Base-by-base conservation (phyloP, 495 filamentous ascomycete species). In the Penicillium cataractarum region DNA sequence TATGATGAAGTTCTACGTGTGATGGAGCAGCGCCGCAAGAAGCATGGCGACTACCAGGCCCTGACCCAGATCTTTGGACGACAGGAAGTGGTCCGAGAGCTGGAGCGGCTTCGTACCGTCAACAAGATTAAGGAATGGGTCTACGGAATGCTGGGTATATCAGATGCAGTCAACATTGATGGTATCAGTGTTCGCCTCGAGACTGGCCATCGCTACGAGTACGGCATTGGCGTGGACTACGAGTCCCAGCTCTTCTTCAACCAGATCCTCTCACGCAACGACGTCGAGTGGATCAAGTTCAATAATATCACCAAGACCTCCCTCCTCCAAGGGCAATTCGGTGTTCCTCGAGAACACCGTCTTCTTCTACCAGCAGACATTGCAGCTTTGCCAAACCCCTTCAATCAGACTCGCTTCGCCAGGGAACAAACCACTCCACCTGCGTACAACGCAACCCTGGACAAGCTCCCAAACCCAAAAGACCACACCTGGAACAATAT, bases 51-150 rank as follows among this genome's bases (percentile, higher is more conserved):
- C 63, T 78, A 85, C 69, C 66, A 79, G 52, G 76, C 83, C 10
- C 77, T 87, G 59, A 82, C 83, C 10, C 77, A 83, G 57, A 83
- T 89, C 55, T 87, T 82, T 57, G 85, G 84, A 44, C 76, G 82
- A 42, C 85, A 89, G 64, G 85, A 88, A 71, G 82, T 83, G 35
- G 71, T 83, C 37, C 76, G 85, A 31, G 81, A 87, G 63, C 70
- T 80, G 44, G 75, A 80, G 63, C 80, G 83, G 57, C 76, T 71
- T 19, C 67, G 76, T 32, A 77, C 74, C 0, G 65, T 71, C 22
- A 77, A 65, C 37, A 55, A 65, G 0, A 70, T 78, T 68, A 79
- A 74, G 56, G 81, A 84, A 52, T 82, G 78, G 77, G 56, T 85
- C 6, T 76, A 77, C 46, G 60, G 69, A 1, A 56, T 68, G 54